A percentile compares a stretch with the other conserved stretches of the same genome.
These are phyloP conservation scores for Fonsecaea pedrosoi DNA, from an alignment of 2,329 filamentous ascomycete genomes.

Conservation along the genomic window DNA sequence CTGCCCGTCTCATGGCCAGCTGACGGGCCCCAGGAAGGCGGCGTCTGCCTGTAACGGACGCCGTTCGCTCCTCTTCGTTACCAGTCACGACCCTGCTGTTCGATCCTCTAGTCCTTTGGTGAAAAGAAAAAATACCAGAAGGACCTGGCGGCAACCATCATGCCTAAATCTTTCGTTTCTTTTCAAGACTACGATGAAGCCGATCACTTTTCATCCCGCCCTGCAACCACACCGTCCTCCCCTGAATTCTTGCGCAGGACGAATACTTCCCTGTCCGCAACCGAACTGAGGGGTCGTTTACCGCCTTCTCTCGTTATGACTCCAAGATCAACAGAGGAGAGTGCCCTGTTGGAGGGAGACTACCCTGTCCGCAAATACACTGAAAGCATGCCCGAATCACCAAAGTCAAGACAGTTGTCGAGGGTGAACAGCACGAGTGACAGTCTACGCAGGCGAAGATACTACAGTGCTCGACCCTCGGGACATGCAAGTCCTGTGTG, in stretches of 20 bases:
- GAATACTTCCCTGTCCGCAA: slow-evolving; percentile 24
- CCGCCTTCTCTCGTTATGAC: slow-evolving; percentile 31
- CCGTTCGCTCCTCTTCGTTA: slow-evolving; percentile 13
- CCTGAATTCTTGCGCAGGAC: slow-evolving; percentile 20
- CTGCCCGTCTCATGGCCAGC: slow-evolving; percentile 26
- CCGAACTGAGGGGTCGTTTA: slow-evolving; percentile 26
- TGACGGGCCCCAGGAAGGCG: slow-evolving; percentile 27
- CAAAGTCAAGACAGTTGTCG: slow-evolving; percentile 33
- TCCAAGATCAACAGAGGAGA: slow-evolving; percentile 28
- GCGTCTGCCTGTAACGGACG: slow-evolving; percentile 29
- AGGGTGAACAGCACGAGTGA: slow-evolving; percentile 36
- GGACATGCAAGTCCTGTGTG: slow-evolving; percentile 33
- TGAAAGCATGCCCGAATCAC: slow-evolving; percentile 24
- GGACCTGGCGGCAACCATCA: slow-evolving; percentile 15
- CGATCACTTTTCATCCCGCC: slow-evolving; percentile 14
- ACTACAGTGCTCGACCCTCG: slow-evolving; percentile 26
- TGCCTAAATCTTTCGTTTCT: slow-evolving; percentile 36
- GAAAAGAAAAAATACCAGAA: not conserved
- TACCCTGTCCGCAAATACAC: slow-evolving; percentile 25
- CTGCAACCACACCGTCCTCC: slow-evolving; percentile 24
- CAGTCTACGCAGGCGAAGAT: slow-evolving; percentile 34
- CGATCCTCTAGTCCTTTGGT: not conserved
- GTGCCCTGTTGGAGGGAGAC: slow-evolving; percentile 29
- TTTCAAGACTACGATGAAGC: slow-evolving; percentile 32
- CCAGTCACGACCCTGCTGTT: not conserved